Conservation (phyloP, 768 basidiomycete genomes). For the Collybia sp. region DNA sequence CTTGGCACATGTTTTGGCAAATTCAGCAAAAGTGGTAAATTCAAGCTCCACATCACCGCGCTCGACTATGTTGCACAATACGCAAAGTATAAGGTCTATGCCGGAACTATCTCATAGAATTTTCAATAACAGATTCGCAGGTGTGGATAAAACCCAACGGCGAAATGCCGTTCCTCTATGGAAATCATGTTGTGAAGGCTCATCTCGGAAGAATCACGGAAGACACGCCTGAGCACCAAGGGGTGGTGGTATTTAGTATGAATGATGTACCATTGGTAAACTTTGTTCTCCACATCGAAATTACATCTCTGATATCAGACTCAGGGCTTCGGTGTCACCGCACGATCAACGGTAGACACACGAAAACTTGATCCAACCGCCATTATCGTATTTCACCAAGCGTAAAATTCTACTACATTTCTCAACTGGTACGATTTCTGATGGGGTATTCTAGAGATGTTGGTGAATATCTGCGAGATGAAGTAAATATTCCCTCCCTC, state of each 20-base stretch:
- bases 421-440: conserved; percentile 4
- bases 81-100: conserved; percentile 90
- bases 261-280: conserved; percentile 86
- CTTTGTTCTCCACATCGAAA: conserved; percentile 2
- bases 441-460: conserved; percentile 63
- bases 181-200: conserved; percentile 97
- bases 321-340: conserved; percentile 97
- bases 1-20: conserved; percentile 97
- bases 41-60: conserved; percentile 93
- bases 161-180: conserved; percentile 99
- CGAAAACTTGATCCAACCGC: conserved; percentile 95
- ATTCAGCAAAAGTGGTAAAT: conserved; percentile 95
- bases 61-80: conserved; percentile 93
- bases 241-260: conserved; percentile 97
- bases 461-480: conserved; percentile 96
- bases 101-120: background rate
- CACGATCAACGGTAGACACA: conserved; percentile 92
- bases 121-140: conserved; percentile 32
- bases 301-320: conserved; percentile 2
- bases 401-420: conserved; percentile 46
- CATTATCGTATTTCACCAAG: conserved; percentile 98
- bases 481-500: conserved; percentile 44
- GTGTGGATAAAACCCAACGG: conserved; percentile 99
- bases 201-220: conserved; percentile 99
- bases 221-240: conserved; percentile 98